Evolutionary conservation across 495 filamentous ascomycete species (phyloP), one percentile per base, ranked within the genome.

Genomic region (Podospora comata): DNA sequence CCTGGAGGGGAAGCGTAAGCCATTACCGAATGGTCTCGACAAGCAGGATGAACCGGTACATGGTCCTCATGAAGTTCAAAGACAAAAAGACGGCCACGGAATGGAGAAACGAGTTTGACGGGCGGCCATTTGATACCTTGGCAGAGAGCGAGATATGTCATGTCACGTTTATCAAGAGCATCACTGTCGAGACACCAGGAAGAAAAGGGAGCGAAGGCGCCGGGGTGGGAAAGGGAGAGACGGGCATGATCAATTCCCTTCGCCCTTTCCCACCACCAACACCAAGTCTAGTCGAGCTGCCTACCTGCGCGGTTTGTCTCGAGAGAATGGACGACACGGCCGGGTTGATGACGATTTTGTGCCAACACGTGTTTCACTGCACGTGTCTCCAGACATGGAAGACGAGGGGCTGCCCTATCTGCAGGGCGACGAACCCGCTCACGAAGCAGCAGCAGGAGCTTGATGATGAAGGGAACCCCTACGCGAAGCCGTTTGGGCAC

Each of bases 271-370:
- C 95, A 1, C 95, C 95, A 23, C 96, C 94, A 11, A 97, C 95
- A 2, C 93, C 94, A 0, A 87, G 91, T 19, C 84, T 98, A 13
- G 82, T 97, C 67, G 95, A 99, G 79, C 84, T 99, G 1, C 95
- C 95, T 4, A 99, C 96, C 2, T 99, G 95, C 70, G 92, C 96
- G 1, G 96, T 99, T 16, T 99, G 95, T 71, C 85, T 99, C 15
- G 95, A 99, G 79, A 90, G 95, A 44, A 99, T 99, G 95, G 95
- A 99, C 71, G 94, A 99, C 72, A 97, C 94, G 5, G 93, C 92
- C 0, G 95, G 95, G 4, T 82, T 99, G 3, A 86, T 98, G 71
- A 99, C 95, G 1, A 98, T 98, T 48, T 88, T 94, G 69, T 99
- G 95, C 77, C 96, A 98, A 73, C 95, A 99, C 71, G 93, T 99